A percentile compares a stretch with the other conserved stretches of the same genome.
Evolutionary conservation across 164 flowering plant genomes (phyloP).

Genomic region (Berberis vulgaris): DNA sequence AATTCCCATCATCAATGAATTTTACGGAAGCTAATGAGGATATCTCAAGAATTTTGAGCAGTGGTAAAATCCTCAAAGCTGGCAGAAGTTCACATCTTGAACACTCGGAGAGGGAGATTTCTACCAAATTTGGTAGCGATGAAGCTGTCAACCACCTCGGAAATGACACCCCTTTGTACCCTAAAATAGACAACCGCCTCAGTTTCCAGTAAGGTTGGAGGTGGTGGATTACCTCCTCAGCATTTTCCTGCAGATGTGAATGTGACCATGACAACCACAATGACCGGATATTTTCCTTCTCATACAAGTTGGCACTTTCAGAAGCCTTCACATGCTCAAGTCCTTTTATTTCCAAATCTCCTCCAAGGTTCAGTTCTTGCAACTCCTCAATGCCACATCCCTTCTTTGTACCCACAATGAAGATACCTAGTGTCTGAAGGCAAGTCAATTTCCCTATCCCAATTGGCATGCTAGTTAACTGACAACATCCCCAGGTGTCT

Average conservation of each 20-base stretch:
- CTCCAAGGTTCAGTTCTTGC: not conserved
- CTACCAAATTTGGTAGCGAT: no score
- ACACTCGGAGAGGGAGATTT: no score
- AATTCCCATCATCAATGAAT: no score
- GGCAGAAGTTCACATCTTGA: no score
- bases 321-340: not conserved
- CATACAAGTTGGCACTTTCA: not conserved
- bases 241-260: not conserved
- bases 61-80: no score
- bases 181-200: no score
- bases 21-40: no score
- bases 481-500: not conserved
- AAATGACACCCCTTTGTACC: no score
- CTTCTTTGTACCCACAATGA: not conserved
- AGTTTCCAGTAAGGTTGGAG: no score
- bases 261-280: not conserved
- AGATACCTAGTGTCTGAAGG: not conserved
- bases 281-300: not conserved
- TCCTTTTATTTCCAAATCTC: not conserved
- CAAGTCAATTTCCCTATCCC: constrained; percentile 2
- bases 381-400: not conserved
- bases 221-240: not conserved
- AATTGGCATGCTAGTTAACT: constrained; percentile 1
- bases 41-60: no score
- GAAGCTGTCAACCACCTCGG: no score